Base-by-base conservation (phyloP, 208 protist genomes). In the Trypanosomatidae sp. region DNA sequence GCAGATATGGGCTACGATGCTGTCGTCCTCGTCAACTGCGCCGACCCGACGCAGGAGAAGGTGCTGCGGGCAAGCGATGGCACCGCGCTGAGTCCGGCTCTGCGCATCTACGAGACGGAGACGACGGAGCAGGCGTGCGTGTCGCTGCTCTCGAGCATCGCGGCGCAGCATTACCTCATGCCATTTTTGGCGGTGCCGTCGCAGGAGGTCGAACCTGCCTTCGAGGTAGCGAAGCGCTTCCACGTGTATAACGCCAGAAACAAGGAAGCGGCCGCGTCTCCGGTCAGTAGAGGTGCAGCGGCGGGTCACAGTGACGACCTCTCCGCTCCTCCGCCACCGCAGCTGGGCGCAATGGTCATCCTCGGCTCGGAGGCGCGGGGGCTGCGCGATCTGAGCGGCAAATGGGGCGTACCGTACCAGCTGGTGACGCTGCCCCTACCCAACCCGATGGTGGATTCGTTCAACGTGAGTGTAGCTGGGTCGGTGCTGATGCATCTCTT, bases 21-120 rank as follows among this genome's bases (percentile, higher is more conserved):
- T 13, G 85, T 91, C 8, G 66, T 94, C 36, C 83, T 96, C 55
- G 72, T 90, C 12, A 81, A 91, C 82, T 92, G 90, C 76, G 83
- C 84, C 1, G 91, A 96, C 74, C 59, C 85, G 12, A 84, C 88
- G 44, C 79, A 92, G 47, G 91, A 96, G 76, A 96, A 96, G 74
- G 90, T 92, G 53, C 58, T 96, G 52, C 91, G 91, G n/a, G 89
- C 89, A 13, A 93, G 91, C 75, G 88, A 88, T n/a, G 91, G 91
- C 41, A 74, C 84, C 36, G 84, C 82, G 19, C 85, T 89, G 65
- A 84, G 82, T 17, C 86, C 89, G 25, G 58, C 72, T 28, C 56
- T 94, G 53, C 67, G 67, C 17, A 60, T 78, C 41, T 78, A 73
- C 73, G 60, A 71, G n/a, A 78, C 73, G 41, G 66, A 72, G 22